Percentiles rank a stretch among this genome's conserved stretches.
phyloP scores from a whole-genome alignment of 768 basidiomycete species.

The Tulasnella sp. region DNA sequence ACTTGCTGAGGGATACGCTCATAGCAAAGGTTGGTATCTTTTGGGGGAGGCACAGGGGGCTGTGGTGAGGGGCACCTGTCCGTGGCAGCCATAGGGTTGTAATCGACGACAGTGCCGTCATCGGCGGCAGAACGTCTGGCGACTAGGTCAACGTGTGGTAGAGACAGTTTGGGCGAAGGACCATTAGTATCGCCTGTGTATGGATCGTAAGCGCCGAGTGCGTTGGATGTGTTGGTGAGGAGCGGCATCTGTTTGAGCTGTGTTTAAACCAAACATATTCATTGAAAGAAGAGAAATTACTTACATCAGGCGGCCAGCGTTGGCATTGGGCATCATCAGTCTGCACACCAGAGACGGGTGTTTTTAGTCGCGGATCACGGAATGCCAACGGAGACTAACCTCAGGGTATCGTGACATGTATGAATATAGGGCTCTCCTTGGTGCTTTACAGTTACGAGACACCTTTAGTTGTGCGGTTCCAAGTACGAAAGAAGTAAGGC shows the following conservation, averaged over 20 bases:
- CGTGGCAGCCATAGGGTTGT: not conserved
- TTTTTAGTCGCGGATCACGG: too few relatives aligned
- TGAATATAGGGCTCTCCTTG: too few relatives aligned
- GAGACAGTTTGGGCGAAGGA: not conserved
- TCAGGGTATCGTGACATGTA: too few relatives aligned
- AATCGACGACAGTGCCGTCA: not conserved
- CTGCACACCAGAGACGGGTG: too few relatives aligned
- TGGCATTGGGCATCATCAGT: slow-evolving; percentile 10
- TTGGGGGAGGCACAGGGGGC: not conserved
- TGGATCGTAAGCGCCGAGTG: slow-evolving; percentile 1
- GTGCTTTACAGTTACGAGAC: too few relatives aligned
- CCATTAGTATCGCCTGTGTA: not conserved
- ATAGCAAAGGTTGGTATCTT: too few relatives aligned
- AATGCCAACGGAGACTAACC: too few relatives aligned
- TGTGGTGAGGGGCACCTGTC: not conserved
- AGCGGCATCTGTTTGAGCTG: not conserved
- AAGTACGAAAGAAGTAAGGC: too few relatives aligned
- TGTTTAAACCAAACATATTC: not conserved
- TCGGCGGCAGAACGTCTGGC: not conserved
- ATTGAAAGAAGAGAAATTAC: not conserved
- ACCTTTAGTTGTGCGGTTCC: too few relatives aligned
- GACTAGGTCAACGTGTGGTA: not conserved
- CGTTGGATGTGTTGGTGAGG: not conserved
- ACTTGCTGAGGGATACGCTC: slow-evolving; percentile 86
- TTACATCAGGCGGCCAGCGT: not conserved